These are phyloP conservation scores for Corynascus novoguineensis DNA, from an alignment of 495 filamentous ascomycete genomes.

Conservation along the genomic window DNA sequence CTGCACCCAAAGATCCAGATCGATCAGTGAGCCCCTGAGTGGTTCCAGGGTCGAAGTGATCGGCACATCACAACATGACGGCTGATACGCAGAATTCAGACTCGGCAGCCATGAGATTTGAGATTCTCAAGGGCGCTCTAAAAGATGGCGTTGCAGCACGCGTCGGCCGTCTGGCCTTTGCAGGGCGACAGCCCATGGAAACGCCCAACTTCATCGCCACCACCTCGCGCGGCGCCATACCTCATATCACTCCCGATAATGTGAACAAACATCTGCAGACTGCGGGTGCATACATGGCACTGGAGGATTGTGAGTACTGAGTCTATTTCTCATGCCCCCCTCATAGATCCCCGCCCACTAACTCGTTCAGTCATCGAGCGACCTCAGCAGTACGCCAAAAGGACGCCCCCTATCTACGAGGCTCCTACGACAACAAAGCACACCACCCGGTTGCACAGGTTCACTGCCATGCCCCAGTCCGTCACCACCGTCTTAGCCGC, in stretches of 20 bases:
- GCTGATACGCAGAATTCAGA: slow-evolving; percentile 11
- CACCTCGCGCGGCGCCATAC: slow-evolving; percentile 75
- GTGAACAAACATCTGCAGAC: slow-evolving; percentile 59
- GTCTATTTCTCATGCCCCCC: neutral
- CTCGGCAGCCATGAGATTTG: slow-evolving; percentile 34
- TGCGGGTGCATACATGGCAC: slow-evolving; percentile 66
- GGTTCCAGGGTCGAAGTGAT: neutral
- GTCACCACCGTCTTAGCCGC: slow-evolving; percentile 69
- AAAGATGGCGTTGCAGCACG: slow-evolving; percentile 38
- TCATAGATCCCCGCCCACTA: slow-evolving; percentile 22
- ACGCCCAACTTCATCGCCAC: slow-evolving; percentile 78
- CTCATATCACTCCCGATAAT: slow-evolving; percentile 85
- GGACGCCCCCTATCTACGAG: slow-evolving; percentile 39
- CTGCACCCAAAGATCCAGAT: neutral
- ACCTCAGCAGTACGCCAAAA: slow-evolving; percentile 40
- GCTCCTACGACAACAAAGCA: slow-evolving; percentile 28
- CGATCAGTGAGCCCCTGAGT: neutral
- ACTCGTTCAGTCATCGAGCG: slow-evolving; percentile 67
- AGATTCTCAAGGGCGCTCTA: slow-evolving; percentile 34
- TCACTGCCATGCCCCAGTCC: slow-evolving; percentile 54
- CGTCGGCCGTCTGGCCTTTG: slow-evolving; percentile 58
- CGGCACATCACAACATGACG: slow-evolving; percentile 14
- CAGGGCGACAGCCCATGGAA: slow-evolving; percentile 54
- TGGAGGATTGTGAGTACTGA: slow-evolving; percentile 82
- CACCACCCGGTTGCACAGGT: slow-evolving; percentile 61